These are phyloP conservation scores for Cinnamomum micranthum DNA, from an alignment of 164 flowering plant species.

Conservation along the genomic window DNA sequence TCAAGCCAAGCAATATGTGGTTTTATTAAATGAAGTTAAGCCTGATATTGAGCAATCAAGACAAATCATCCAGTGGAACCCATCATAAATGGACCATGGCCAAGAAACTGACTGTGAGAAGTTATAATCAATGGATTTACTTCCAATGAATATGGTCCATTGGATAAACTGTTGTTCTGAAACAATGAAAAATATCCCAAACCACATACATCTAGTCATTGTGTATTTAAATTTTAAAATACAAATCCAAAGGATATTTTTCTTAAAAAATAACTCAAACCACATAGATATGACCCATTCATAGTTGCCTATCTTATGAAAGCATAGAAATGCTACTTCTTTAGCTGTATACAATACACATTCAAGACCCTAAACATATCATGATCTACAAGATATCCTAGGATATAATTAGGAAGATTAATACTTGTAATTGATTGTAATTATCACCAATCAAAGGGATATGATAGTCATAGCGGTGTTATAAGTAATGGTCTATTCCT, in stretches of 20 bases:
- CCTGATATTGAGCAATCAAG: background rate
- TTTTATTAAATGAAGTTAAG: background rate
- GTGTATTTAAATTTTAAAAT: too few species aligned
- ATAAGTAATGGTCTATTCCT: too few species aligned
- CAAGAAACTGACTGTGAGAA: background rate
- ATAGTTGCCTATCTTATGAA: too few species aligned
- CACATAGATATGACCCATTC: background rate
- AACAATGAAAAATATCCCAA: background rate
- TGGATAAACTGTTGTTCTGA: background rate
- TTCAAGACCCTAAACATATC: too few species aligned
- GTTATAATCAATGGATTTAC: background rate
- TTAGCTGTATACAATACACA: too few species aligned
- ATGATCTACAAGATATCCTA: too few species aligned
- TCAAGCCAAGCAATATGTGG: background rate
- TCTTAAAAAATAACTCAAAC: background rate
- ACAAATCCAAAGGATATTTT: background rate
- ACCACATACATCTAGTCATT: too few species aligned
- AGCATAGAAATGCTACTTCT: too few species aligned
- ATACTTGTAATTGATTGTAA: too few species aligned
- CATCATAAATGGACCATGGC: background rate
- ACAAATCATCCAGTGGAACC: background rate
- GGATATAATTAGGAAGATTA: too few species aligned
- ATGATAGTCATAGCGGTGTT: too few species aligned
- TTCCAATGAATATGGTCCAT: background rate
- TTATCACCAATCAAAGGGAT: too few species aligned